Base-by-base conservation (phyloP, 192 early-diverging fungal species). In the Podila minutissima region DNA sequence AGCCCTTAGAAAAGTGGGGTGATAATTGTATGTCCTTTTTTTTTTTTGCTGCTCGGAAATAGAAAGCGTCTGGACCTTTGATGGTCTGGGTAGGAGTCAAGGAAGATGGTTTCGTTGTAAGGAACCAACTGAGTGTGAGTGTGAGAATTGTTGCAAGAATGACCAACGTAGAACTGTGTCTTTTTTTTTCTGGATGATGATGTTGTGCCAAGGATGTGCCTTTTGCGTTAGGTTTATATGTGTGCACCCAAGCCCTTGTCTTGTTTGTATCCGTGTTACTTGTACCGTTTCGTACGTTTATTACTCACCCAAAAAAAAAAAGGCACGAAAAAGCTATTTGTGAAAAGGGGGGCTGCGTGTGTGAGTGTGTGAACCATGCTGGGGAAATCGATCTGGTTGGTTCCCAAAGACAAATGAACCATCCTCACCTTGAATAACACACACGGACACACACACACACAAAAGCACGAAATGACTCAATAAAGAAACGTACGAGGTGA, bases 281-380 rank as follows among this genome's bases (percentile, higher is more conserved):
- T 55, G 20, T 55, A 46, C 31, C 35, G 6, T 10, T 11, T 6
- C 46, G 28, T 50, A 37, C 60, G 0, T 33, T 59, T 66, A 48
- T 64, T 64, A 72, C 57, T 72, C 53, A 63, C 35, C 53, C 31
- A 53, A 63, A 64, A 57, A 59, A 61, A 55, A 41, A 46, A 46
- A 41, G 10, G 6, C 29, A 3, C 29, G 11, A 9, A 46, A 46
- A 46, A 46, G 41, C 41, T 46, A 12, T 12, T 46, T 46, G 41
- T 46, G 41, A 46, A 17, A 46, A 17, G 41, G 8, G 38, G 41
- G 41, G 41, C 41, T 46, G 41, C 41, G 35, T 37, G 10, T 37
- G 35, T 37, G 35, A 46, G 41, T 46, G 12, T 17, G 41, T 46
- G 41, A 46, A 46, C 41, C 41, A 46, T 46, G 41, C 41, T 46